Base-by-base conservation (phyloP, 768 basidiomycete genomes). In the Lentinula guzmanii region DNA sequence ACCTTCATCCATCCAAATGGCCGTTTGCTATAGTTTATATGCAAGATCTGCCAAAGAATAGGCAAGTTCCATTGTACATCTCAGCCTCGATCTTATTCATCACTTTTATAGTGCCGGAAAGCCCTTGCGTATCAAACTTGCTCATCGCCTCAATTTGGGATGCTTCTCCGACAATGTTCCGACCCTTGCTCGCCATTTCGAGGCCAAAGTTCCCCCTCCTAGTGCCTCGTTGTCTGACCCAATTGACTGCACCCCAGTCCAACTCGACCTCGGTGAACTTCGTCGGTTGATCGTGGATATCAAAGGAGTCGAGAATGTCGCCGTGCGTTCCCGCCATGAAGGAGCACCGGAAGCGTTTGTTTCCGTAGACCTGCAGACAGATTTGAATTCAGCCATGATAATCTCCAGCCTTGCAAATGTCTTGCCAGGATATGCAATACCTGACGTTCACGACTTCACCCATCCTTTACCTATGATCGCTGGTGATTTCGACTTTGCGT, bases 1-100 rank as follows among this genome's bases (percentile, higher is more conserved):
- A 78, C 62, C 67, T 82, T 13, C 80, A 80, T 61, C 78, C 80
- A 10, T 77, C 77, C 5, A 80, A 80, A 68, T 82, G 80, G 80
- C 80, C 80, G 0, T 80, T 76, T 65, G 74, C 71, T 1, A 63
- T 82, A 37, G 75, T 82, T 15, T 82, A 79, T 65, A 81, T 82
- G 75, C 70, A 75, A 42, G 76, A 77, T 58, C 63, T 82, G 4
- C 80, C 80, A 8, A 80, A 79, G 69, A 80, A 80, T 68, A 71
- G 64, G 74, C 74, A 16, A 33, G 54, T 46, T 4, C 1, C 24
- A 8, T 18, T 18, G 3, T 28, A 8, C 45, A 13, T 45, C 28
- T 33, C 24, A 10, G 8, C n/a, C n/a, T 41, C 4, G 4, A 16
- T 13, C 8, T 11, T 11, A 24, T 24, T 18, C 10, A 45, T 21